Conservation (phyloP, 2,329 filamentous ascomycete species). For the Penicillium digitatum region DNA sequence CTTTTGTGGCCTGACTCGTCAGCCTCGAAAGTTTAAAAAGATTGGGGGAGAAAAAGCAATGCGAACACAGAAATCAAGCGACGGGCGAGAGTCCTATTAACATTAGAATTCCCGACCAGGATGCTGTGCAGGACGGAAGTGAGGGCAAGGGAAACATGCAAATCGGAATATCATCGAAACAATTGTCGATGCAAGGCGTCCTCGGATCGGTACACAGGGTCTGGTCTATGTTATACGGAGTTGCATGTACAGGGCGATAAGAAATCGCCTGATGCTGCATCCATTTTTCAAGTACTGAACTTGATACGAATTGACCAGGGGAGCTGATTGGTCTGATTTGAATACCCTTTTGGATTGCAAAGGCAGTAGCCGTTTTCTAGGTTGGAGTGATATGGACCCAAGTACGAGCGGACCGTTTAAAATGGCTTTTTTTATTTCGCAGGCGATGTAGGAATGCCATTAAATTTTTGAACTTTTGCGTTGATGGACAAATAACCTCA, state of each 20-base stretch:
- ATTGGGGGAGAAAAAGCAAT: not conserved
- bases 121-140: slow-evolving; percentile 9
- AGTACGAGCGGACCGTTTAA: not conserved
- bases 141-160: slow-evolving; percentile 9
- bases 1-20: slow-evolving; percentile 6
- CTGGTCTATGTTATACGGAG: too few relatives aligned
- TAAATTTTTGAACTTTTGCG: slow-evolving; percentile 19
- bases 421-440: not conserved
- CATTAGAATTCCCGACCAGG: not conserved
- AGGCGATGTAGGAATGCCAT: not conserved
- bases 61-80: slow-evolving; percentile 2
- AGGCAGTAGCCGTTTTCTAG: slow-evolving; percentile 8
- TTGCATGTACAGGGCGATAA: slow-evolving; percentile 4
- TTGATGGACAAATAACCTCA: slow-evolving; percentile 11
- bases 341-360: not conserved
- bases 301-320: not conserved
- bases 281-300: slow-evolving; percentile 1
- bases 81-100: not conserved
- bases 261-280: slow-evolving; percentile 9
- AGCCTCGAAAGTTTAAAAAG: not conserved
- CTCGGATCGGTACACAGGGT: slow-evolving; percentile 1
- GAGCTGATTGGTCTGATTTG: slow-evolving; percentile 11
- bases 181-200: slow-evolving; percentile 8
- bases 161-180: slow-evolving; percentile 7
- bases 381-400: not conserved